Evolutionary conservation across 345 rosid genomes (phyloP).

Genomic region (Eucalyptus polybractea): DNA sequence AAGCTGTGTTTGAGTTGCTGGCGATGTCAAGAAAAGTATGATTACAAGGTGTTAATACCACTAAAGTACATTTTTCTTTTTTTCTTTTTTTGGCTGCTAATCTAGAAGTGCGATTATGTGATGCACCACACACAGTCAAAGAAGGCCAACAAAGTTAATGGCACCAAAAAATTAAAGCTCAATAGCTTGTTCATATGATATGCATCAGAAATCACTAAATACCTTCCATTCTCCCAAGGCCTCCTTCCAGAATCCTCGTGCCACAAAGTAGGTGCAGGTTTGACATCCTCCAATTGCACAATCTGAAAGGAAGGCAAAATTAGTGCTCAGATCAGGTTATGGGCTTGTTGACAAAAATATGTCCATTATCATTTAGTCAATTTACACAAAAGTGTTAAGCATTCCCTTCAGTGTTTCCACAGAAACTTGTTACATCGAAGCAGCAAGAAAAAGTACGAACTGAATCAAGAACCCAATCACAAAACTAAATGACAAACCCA

Average conservation of each 20-base stretch:
- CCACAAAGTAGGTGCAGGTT: constrained; percentile 60
- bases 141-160: background rate
- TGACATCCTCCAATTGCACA: constrained; percentile 43
- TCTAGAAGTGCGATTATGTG: background rate
- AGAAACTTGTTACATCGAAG: background rate
- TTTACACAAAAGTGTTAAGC: background rate
- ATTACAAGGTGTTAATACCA: background rate
- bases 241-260: constrained; percentile 64
- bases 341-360: background rate
- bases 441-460: background rate
- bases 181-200: background rate
- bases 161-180: background rate
- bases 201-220: background rate
- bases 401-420: background rate
- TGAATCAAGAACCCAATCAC: background rate
- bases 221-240: constrained; percentile 36
- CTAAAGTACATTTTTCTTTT: background rate
- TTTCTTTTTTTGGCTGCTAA: background rate
- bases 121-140: background rate
- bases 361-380: background rate
- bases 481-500: background rate
- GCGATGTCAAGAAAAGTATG: background rate
- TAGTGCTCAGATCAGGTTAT: background rate
- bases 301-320: constrained; percentile 20
- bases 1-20: background rate